Percentiles rank a stretch among this genome's conserved stretches.
Conservation (phyloP, 225 moss, liverwort and hornwort species). For the Marchantia paleacea region DNA sequence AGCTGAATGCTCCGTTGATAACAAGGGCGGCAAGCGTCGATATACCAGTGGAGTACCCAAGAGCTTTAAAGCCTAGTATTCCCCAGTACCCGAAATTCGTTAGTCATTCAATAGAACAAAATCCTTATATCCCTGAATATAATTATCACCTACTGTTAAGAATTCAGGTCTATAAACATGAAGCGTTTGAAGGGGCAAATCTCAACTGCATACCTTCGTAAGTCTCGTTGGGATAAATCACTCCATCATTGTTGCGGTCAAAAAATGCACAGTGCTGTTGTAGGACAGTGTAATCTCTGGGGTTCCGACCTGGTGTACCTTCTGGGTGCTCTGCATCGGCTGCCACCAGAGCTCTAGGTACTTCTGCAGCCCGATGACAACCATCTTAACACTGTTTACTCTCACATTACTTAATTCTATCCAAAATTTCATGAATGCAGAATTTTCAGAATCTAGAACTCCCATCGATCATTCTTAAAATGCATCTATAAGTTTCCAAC, state of each 20-base stretch:
- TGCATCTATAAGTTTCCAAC: no score
- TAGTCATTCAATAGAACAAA: no score
- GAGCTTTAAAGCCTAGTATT: constrained; percentile 52
- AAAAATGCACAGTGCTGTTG: constrained; percentile 83
- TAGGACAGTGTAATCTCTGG: constrained; percentile 53
- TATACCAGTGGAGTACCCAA: constrained; percentile 52
- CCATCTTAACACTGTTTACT: background rate
- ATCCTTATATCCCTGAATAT: no score
- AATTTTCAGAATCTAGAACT: no score
- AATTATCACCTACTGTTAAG: no score
- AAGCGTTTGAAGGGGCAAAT: no score
- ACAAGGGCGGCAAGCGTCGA: constrained; percentile 37
- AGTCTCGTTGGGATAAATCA: constrained; percentile 78
- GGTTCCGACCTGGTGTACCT: constrained; percentile 43
- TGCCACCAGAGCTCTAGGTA: constrained; percentile 53
- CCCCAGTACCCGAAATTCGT: no score
- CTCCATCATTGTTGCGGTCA: constrained; percentile 63
- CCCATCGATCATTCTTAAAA: no score
- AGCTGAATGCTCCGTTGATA: constrained; percentile 62
- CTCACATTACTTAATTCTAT: no score
- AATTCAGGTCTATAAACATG: background rate
- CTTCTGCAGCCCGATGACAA: constrained; percentile 29
- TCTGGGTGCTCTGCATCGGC: constrained; percentile 57
- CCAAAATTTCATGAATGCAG: no score
- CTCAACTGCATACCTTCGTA: constrained; percentile 39